A percentile compares a stretch with the other conserved stretches of the same genome.
These are phyloP conservation scores for Pichia sp. DNA, from an alignment of 1,139 yeast species.

Conservation along the genomic window DNA sequence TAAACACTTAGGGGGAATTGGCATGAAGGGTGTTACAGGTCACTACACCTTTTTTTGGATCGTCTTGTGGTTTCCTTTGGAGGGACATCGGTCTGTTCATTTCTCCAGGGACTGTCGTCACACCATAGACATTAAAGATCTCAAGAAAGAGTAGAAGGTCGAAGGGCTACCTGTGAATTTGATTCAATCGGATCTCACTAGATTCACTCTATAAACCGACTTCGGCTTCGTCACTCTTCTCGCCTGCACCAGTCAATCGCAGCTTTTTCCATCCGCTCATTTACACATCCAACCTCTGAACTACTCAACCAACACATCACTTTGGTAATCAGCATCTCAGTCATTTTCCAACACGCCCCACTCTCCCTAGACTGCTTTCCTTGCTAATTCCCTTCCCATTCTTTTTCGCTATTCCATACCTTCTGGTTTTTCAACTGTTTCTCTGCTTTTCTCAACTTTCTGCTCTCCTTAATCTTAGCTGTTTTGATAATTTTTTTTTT, in stretches of 20 bases:
- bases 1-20: conserved; percentile 1
- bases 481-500: background rate
- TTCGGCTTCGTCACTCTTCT: no score
- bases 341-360: background rate
- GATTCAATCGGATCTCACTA: no score
- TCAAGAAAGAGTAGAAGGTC: background rate
- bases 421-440: background rate
- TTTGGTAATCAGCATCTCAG: background rate
- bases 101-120: no score
- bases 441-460: background rate
- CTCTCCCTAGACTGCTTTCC: background rate
- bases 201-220: no score
- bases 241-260: no score
- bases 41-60: background rate
- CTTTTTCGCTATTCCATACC: background rate
- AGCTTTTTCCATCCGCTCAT: background rate
- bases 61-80: background rate
- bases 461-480: background rate
- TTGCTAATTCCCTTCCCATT: background rate
- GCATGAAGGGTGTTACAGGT: background rate
- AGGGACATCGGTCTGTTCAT: background rate
- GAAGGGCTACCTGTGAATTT: background rate
- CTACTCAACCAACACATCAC: background rate
- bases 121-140: no score
- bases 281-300: background rate